These are phyloP conservation scores for Trichoderma gamsii DNA, from an alignment of 495 filamentous ascomycete species.

Conservation along the genomic window DNA sequence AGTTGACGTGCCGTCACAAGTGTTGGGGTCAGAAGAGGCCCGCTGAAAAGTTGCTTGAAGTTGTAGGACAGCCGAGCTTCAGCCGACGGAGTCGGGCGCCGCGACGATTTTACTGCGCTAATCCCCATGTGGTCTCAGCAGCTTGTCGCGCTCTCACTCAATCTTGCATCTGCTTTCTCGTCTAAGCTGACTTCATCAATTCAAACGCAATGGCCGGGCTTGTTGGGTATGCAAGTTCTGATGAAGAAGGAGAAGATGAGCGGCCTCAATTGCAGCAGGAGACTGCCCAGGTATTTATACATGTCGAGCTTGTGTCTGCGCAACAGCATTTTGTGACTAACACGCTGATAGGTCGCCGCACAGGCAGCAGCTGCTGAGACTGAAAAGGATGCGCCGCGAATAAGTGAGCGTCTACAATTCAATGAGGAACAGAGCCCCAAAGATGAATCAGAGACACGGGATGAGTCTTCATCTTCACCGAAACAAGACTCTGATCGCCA, in stretches of 20 bases:
- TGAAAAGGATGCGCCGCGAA: neutral
- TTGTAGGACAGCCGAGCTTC: neutral
- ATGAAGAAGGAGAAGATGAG: conserved; percentile 56
- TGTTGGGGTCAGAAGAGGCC: neutral
- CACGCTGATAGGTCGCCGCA: conserved; percentile 5
- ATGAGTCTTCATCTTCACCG: neutral
- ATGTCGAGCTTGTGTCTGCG: conserved; percentile 23
- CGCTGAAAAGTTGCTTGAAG: neutral
- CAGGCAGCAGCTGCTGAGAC: neutral
- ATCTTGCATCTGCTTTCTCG: neutral
- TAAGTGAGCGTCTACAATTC: neutral
- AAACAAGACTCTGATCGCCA: neutral
- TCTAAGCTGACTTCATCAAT: neutral
- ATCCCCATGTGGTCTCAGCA: neutral
- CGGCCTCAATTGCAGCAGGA: neutral
- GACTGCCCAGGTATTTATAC: conserved; percentile 14
- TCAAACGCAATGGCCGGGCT: conserved; percentile 54
- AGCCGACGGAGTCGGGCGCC: neutral
- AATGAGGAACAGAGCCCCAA: neutral
- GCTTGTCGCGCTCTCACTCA: neutral
- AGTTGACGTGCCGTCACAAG: neutral
- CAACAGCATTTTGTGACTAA: conserved; percentile 12
- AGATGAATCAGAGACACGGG: neutral
- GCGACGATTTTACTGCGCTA: neutral
- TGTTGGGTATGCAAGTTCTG: conserved; percentile 70